Evolutionary conservation across 1,284 basidiomycete genomes (phyloP).

Genomic region (Cutaneotrichosporon mucoides): DNA sequence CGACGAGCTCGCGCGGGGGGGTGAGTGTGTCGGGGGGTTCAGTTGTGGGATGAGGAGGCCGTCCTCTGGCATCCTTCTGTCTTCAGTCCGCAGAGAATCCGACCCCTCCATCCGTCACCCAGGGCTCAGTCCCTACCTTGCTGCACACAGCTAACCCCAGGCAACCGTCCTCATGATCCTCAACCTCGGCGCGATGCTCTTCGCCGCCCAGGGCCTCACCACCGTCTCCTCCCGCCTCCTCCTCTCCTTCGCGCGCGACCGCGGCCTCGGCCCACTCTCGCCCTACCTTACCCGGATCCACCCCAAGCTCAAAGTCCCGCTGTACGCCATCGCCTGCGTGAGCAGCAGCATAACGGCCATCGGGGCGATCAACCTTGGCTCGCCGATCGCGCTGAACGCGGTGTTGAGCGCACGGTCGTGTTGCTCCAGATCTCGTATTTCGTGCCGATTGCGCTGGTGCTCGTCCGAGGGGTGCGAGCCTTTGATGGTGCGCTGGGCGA

Average conservation of each 20-base stretch:
- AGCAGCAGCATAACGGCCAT: slow-evolving; percentile 49
- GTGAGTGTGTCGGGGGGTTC: neutral
- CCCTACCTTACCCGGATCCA: slow-evolving; percentile 5
- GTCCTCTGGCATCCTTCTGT: too few relatives aligned
- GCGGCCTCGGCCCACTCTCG: neutral
- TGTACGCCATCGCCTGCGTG: slow-evolving; percentile 22
- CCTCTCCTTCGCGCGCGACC: slow-evolving; percentile 12
- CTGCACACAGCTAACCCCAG: too few relatives aligned
- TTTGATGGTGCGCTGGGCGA: slow-evolving; percentile 35
- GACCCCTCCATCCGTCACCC: too few relatives aligned
- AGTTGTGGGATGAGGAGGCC: too few relatives aligned
- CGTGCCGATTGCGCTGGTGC: slow-evolving; percentile 46
- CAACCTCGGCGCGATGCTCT: slow-evolving; percentile 21
- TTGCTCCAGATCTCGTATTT: slow-evolving; percentile 31
- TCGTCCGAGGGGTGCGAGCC: slow-evolving; percentile 47
- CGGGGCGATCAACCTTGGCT: slow-evolving; percentile 55
- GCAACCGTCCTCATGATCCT: slow-evolving; percentile 23
- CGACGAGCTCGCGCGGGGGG: slow-evolving; percentile 19
- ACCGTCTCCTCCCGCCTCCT: slow-evolving; percentile 22
- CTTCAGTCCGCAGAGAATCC: too few relatives aligned
- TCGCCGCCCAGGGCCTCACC: slow-evolving; percentile 19
- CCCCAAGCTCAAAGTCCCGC: slow-evolving; percentile 23
- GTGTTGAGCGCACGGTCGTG: slow-evolving; percentile 43
- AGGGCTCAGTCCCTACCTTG: too few relatives aligned
- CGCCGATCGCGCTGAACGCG: slow-evolving; percentile 52